A percentile compares a stretch with the other conserved stretches of the same genome.
phyloP scores from a whole-genome alignment of 106 monocot species.

The Narthecium ossifragum region DNA sequence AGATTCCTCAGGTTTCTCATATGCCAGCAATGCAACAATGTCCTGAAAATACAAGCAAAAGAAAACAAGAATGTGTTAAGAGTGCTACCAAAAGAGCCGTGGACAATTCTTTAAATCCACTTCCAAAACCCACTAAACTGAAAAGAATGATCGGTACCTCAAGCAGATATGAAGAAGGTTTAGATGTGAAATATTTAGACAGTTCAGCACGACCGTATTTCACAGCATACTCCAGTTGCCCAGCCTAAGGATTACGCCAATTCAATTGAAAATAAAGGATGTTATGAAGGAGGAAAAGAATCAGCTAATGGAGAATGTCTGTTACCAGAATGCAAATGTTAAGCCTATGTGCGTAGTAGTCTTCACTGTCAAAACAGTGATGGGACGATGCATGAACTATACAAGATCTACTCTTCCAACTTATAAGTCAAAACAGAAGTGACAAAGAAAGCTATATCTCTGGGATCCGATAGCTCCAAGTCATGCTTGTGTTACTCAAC shows the following conservation, averaged over 20 bases:
- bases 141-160: conserved; percentile 33
- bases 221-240: conserved; percentile 57
- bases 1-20: conserved; percentile 52
- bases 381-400: too few relatives aligned
- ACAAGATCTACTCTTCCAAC: too few relatives aligned
- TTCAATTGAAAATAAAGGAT: too few relatives aligned
- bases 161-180: conserved; percentile 39
- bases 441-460: too few relatives aligned
- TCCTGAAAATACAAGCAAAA: conserved; percentile 34
- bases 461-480: too few relatives aligned
- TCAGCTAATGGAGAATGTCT: too few relatives aligned
- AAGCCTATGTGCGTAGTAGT: too few relatives aligned
- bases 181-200: conserved; percentile 48
- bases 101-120: not conserved
- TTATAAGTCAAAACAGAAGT: too few relatives aligned
- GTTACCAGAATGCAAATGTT: too few relatives aligned
- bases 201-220: conserved; percentile 62
- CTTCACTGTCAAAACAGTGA: too few relatives aligned
- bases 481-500: too few relatives aligned
- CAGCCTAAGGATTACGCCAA: conserved; percentile 31
- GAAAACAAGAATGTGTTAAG: not conserved
- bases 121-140: not conserved
- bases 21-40: conserved; percentile 68
- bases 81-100: not conserved
- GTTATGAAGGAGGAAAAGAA: too few relatives aligned